phyloP scores from a whole-genome alignment of 495 filamentous ascomycete species.

The Cenococcum geophilum region DNA sequence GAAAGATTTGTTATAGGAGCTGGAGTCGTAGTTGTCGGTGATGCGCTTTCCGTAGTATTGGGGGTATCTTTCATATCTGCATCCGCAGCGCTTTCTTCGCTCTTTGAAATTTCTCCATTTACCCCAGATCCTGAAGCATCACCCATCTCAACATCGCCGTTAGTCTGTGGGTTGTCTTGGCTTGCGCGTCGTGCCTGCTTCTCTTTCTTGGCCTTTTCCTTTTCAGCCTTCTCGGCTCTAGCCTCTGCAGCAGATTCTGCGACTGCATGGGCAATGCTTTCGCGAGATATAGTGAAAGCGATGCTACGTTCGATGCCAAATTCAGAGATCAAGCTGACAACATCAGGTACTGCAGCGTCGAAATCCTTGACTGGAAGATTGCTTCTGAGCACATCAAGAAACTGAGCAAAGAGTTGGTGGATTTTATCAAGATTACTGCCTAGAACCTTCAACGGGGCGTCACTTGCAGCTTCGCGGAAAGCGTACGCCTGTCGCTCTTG shows the following conservation, averaged over 20 bases:
- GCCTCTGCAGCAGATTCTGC: conserved; percentile 31
- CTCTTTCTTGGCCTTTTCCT: conserved; percentile 37
- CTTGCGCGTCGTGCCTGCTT: conserved; percentile 1
- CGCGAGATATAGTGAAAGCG: conserved; percentile 81
- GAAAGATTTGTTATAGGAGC: conserved; percentile 16
- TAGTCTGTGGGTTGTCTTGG: conserved; percentile 8
- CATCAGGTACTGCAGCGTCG: conserved; percentile 69
- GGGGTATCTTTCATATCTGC: conserved; percentile 38
- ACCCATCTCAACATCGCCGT: conserved; percentile 35
- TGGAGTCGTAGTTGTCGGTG: neutral
- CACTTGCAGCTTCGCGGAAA: conserved; percentile 57
- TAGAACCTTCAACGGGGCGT: conserved; percentile 71
- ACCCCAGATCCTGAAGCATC: conserved; percentile 2
- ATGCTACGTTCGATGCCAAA: conserved; percentile 75
- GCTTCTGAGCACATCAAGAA: conserved; percentile 78
- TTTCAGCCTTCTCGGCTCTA: conserved; percentile 32
- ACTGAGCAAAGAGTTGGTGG: conserved; percentile 75
- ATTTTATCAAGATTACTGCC: conserved; percentile 85
- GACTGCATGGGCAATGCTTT: conserved; percentile 56
- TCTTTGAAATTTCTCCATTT: conserved; percentile 36
- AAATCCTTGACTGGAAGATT: conserved; percentile 74
- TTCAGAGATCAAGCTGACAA: conserved; percentile 64
- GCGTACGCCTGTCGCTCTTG: conserved; percentile 79
- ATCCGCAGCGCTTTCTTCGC: conserved; percentile 26
- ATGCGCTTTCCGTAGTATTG: conserved; percentile 1